Conservation (phyloP, 148 eudicot genomes). For the Simmondsia chinensis region DNA sequence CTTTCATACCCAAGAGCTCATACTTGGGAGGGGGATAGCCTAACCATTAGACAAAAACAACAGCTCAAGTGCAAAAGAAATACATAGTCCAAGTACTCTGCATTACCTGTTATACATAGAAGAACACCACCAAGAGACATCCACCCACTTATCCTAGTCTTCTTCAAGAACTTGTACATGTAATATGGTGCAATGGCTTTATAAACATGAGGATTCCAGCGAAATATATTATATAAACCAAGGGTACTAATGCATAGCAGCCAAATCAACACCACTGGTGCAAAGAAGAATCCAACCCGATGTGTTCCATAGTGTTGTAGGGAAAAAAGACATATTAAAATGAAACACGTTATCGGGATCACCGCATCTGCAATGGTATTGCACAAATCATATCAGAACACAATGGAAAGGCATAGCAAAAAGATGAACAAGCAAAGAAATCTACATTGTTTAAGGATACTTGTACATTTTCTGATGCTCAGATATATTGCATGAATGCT, state of each 20-base stretch:
- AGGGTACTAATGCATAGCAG: slow-evolving; percentile 72
- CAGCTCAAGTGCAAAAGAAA: background rate
- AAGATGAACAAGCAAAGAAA: too few relatives aligned
- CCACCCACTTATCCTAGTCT: slow-evolving; percentile 81
- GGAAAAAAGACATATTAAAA: slow-evolving; percentile 79
- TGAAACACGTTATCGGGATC: slow-evolving; percentile 80
- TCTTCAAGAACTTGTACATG: slow-evolving; percentile 87
- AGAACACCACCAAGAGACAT: slow-evolving; percentile 93
- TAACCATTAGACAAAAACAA: too few relatives aligned
- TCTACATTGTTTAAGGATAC: too few relatives aligned
- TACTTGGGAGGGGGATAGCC: too few relatives aligned
- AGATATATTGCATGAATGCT: too few relatives aligned
- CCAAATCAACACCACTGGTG: slow-evolving; percentile 80
- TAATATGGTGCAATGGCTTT: slow-evolving; percentile 82
- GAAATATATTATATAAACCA: slow-evolving; percentile 69
- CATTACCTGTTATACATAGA: slow-evolving; percentile 79
- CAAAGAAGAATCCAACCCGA: slow-evolving; percentile 73
- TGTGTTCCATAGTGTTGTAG: slow-evolving; percentile 96
- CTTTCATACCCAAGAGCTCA: too few relatives aligned
- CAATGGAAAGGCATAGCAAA: background rate
- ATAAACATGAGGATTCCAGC: slow-evolving; percentile 73
- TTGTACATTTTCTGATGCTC: too few relatives aligned
- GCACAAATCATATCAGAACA: background rate
- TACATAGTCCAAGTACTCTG: background rate
- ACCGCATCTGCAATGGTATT: slow-evolving; percentile 62